Evolutionary conservation across 2,329 filamentous ascomycete genomes (phyloP).

Genomic region (Fusarium abutilonis): DNA sequence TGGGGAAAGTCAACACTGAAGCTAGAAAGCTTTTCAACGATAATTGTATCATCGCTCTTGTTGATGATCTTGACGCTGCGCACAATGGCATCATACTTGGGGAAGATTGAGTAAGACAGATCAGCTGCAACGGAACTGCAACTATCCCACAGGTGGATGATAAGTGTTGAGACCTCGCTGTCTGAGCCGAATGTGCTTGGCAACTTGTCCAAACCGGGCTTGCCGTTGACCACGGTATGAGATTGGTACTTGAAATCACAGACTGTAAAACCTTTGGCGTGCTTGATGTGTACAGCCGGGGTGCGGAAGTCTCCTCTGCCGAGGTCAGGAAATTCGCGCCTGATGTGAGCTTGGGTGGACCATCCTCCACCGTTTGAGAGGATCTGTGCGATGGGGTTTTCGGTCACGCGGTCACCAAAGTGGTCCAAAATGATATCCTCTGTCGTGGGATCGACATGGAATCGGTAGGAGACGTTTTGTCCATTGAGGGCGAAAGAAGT

Average conservation of each 20-base stretch:
- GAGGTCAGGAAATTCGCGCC: constrained; percentile 71
- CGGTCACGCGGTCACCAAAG: constrained; percentile 66
- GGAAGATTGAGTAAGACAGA: constrained; percentile 71
- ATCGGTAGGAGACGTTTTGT: constrained; percentile 67
- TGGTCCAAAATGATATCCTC: constrained; percentile 69
- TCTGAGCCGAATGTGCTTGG: constrained; percentile 68
- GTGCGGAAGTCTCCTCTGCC: constrained; percentile 71
- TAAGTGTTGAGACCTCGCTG: constrained; percentile 66
- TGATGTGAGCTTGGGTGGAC: constrained; percentile 60
- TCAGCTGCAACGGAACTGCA: constrained; percentile 67
- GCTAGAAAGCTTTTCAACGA: constrained; percentile 66
- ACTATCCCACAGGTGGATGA: constrained; percentile 67
- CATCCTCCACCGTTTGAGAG: constrained; percentile 58
- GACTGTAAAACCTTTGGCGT: constrained; percentile 67
- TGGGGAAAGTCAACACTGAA: constrained; percentile 70
- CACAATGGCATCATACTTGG: constrained; percentile 67
- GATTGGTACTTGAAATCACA: constrained; percentile 67
- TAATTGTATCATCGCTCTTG: constrained; percentile 61
- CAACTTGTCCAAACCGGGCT: constrained; percentile 64
- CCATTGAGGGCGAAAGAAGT: constrained; percentile 67
- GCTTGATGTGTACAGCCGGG: constrained; percentile 69
- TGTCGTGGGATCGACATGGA: constrained; percentile 66
- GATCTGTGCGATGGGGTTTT: constrained; percentile 58
- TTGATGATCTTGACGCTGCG: constrained; percentile 71
- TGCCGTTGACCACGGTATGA: constrained; percentile 64